Percentiles rank a stretch among this genome's conserved stretches.
Conservation (phyloP, 148 eudicot genomes). For the Amaranthus palmeri region DNA sequence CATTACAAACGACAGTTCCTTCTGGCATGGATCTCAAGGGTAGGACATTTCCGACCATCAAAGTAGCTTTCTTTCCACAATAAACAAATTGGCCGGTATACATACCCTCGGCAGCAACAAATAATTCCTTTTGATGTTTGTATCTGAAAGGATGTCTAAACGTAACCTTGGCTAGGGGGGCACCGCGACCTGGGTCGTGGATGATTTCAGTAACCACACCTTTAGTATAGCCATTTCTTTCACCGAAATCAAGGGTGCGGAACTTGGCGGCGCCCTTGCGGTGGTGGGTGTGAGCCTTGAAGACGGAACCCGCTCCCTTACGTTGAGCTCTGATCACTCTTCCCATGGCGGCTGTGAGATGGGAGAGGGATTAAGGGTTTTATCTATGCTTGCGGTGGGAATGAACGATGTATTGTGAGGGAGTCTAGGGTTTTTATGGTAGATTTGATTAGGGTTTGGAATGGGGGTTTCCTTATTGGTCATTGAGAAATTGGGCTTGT, state of each 20-base stretch:
- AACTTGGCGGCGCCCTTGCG: conserved; percentile 40
- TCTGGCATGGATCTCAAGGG: conserved; percentile 38
- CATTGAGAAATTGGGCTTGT: not conserved
- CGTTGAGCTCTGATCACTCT: conserved; percentile 39
- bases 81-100: conserved; percentile 37
- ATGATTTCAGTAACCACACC: conserved; percentile 38
- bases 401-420: not conserved
- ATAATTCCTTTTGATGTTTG: conserved; percentile 37
- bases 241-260: conserved; percentile 36
- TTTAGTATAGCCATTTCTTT: conserved; percentile 33
- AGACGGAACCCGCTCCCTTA: conserved; percentile 41
- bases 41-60: conserved; percentile 36
- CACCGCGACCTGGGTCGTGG: conserved; percentile 42
- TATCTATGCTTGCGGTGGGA: not conserved
- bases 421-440: not conserved
- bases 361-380: not conserved
- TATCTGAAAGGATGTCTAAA: conserved; percentile 37
- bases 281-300: conserved; percentile 44
- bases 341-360: conserved; percentile 26
- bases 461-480: too few relatives aligned
- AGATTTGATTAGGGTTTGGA: not conserved
- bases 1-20: conserved; percentile 43
- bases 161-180: conserved; percentile 31
- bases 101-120: conserved; percentile 40
- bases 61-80: conserved; percentile 38